Base-by-base conservation (phyloP, 352 stramenopile genomes). In the Phytophthora ohioensis region DNA sequence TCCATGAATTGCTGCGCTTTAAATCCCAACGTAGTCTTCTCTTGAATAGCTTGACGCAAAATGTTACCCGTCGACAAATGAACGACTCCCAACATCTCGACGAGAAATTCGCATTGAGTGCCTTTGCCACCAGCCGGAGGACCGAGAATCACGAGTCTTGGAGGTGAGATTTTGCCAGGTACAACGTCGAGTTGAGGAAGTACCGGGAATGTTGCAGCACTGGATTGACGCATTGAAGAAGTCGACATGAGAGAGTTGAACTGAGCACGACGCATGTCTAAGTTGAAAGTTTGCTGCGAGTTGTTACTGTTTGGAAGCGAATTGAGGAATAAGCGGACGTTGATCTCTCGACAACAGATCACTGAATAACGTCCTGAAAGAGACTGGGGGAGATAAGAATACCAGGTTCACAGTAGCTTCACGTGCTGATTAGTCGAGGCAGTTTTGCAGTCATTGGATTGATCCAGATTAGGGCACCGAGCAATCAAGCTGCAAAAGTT, bases 11-110 rank as follows among this genome's bases (percentile, higher is more conserved):
- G 77, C 67, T 98, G 94, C 1, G 95, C 93, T 62, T 97, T 79
- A 8, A 84, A 67, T 3, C 84, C 84, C 1, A 92, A 54, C 4
- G 67, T 45, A 0, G 82, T 78, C 7, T 80, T 80, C 27, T 87
- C 82, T 38, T 88, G 84, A 35, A 98, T 96, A 5, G 89, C 90
- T 35, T 92, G 87, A 21, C 95, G 84, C 10, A 98, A 78, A 73
- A 98, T 98, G 69, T 98, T 94, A 4, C 95, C 95, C 27, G 93
- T 97, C 27, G 87, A 96, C 0, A 98, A 70, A 64, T 98, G 95
- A 21, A 98, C 86, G 5, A 98, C 83, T 36, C 91, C 92, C 65
- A 96, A 95, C 55, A 91, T 80, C 2, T 93, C 73, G 1, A 85
- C 85, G 7, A 98, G 92, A 38, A 94, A 54, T 76, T 98, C 92